Evolutionary conservation across 495 filamentous ascomycete genomes (phyloP).

Genomic region (Immersiella caudata): DNA sequence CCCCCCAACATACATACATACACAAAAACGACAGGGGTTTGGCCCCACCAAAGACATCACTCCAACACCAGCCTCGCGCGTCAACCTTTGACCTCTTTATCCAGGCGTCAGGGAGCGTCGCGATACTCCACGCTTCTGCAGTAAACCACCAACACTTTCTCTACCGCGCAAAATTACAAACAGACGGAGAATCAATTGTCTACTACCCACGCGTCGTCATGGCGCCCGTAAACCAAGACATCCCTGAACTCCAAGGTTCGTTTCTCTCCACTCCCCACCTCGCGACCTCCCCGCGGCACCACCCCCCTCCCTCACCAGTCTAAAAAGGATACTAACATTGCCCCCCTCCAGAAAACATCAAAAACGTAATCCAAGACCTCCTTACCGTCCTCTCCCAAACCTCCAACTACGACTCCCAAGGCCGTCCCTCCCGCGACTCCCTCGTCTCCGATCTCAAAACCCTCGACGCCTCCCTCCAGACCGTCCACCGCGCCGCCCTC

Average conservation of each 20-base stretch:
- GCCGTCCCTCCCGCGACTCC: constrained; percentile 53
- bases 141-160: not conserved
- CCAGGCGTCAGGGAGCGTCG: not conserved
- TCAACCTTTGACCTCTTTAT: not conserved
- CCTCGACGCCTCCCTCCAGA: constrained; percentile 32
- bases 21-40: not conserved
- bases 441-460: constrained; percentile 45
- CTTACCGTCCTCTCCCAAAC: constrained; percentile 79
- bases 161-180: not conserved
- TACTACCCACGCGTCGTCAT: constrained; percentile 32
- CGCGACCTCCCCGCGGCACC: not conserved
- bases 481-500: constrained; percentile 51
- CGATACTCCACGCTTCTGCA: not conserved
- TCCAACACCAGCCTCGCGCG: not conserved
- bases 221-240: constrained; percentile 52
- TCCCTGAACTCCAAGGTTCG: constrained; percentile 51
- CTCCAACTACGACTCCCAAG: constrained; percentile 69
- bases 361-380: constrained; percentile 80
- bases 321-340: not conserved
- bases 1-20: no score
- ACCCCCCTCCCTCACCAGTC: constrained; percentile 18
- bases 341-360: constrained; percentile 56
- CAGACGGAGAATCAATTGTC: not conserved
- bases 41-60: not conserved
- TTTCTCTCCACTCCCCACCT: not conserved